Evolutionary conservation across 139 green algal genomes (phyloP).

Genomic region (Zygnema cylindricum): DNA sequence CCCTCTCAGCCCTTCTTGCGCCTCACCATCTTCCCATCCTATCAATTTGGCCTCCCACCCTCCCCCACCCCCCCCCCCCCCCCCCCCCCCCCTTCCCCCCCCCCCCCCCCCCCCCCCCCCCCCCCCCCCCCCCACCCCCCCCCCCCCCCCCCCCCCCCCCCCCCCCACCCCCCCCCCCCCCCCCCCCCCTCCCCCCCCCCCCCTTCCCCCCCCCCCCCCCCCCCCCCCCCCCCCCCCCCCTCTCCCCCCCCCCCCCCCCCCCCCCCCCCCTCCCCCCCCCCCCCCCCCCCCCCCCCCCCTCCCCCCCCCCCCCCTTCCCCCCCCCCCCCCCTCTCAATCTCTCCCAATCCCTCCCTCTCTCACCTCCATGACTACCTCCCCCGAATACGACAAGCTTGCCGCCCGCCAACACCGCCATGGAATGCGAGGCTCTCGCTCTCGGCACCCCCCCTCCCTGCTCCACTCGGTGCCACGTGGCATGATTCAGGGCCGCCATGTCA

Average conservation of each 20-base stretch:
- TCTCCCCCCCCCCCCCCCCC: not conserved
- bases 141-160: too few species aligned
- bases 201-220: not conserved
- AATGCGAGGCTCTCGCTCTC: not conserved
- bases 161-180: too few species aligned
- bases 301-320: not conserved
- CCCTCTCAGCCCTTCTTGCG: not conserved
- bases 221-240: not conserved
- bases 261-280: not conserved
- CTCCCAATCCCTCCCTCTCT: not conserved
- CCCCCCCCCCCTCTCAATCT: not conserved
- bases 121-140: too few species aligned
- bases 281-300: not conserved
- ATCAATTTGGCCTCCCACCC: too few species aligned
- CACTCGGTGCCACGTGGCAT: constrained; percentile 7
- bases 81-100: too few species aligned
- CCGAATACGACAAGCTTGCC: not conserved
- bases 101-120: too few species aligned
- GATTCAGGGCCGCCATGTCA: not conserved
- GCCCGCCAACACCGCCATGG: not conserved
- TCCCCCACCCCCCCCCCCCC: not conserved
- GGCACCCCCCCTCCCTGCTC: not conserved
- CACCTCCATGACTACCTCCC: constrained; percentile 1
- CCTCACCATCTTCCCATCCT: not conserved
- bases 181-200: too few species aligned